Evolutionary conservation across 176 grass and related monocot genomes (phyloP).

Genomic region (Oryza meridionalis): DNA sequence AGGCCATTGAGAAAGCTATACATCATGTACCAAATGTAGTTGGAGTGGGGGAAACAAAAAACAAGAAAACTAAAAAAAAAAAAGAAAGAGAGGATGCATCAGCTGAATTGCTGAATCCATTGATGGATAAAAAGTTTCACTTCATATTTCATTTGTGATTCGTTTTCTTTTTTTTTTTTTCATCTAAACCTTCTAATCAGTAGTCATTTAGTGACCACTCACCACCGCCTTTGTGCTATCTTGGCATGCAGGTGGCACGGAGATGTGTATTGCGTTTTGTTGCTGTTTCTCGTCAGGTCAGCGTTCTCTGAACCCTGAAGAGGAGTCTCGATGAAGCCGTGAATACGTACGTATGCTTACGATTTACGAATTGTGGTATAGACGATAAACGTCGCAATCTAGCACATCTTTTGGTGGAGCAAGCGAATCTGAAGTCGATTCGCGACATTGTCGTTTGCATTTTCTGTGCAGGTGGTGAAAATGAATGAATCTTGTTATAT

Average conservation of each 20-base stretch:
- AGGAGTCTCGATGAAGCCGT: not conserved
- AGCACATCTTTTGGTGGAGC: not conserved
- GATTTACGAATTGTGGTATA: not conserved
- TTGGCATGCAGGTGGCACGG: not conserved
- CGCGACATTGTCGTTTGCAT: not conserved
- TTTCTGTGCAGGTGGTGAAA: not conserved
- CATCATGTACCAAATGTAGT: slow-evolving; percentile 33
- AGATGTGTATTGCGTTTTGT: not conserved
- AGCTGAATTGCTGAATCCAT: not conserved
- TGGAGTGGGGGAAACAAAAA: not conserved
- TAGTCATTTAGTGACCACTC: too few relatives aligned
- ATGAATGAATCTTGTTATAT: not conserved
- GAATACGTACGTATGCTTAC: not conserved
- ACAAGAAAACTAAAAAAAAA: not conserved
- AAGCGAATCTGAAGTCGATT: not conserved
- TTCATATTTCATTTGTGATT: not conserved
- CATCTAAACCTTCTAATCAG: not conserved
- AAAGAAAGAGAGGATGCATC: not conserved
- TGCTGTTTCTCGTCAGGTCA: not conserved
- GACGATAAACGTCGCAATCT: not conserved
- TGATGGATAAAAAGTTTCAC: not conserved
- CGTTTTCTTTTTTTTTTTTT: not conserved
- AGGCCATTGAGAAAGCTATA: slow-evolving; percentile 31
- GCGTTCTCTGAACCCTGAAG: not conserved
- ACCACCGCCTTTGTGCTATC: not conserved